Percentiles rank a stretch among this genome's conserved stretches.
Evolutionary conservation across 768 basidiomycete species (phyloP).

Genomic region (Stropharia rugosoannulata): DNA sequence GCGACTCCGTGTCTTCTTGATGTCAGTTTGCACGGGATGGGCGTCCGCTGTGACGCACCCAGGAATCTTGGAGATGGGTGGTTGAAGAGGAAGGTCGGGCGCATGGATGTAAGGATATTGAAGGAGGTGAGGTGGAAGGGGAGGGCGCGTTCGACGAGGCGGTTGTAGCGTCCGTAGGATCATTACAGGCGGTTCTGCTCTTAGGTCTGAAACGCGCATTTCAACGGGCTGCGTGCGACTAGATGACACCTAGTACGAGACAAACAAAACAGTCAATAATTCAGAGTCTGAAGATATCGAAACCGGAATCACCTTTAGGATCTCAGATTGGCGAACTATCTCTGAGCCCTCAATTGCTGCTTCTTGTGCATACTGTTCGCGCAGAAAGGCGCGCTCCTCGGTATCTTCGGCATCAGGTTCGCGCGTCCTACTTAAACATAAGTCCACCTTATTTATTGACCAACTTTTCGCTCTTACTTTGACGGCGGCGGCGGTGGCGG

Average conservation of each 20-base stretch:
- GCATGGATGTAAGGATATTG: constrained; percentile 33
- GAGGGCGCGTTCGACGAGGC: constrained; percentile 40
- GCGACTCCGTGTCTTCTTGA: constrained; percentile 11
- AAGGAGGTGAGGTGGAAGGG: constrained; percentile 27
- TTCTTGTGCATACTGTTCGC: constrained; percentile 35
- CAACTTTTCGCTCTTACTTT: constrained; percentile 28
- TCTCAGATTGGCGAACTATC: constrained; percentile 24
- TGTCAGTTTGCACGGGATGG: not conserved
- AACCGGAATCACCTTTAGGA: constrained; percentile 8
- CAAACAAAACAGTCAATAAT: not conserved
- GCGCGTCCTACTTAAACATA: constrained; percentile 32
- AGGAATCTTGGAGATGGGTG: constrained; percentile 8
- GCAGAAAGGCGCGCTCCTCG: constrained; percentile 38
- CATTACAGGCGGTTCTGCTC: constrained; percentile 24
- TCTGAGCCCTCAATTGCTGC: constrained; percentile 38
- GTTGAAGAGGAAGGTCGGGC: not conserved
- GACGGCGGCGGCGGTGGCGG: constrained; percentile 40
- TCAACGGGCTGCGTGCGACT: not conserved
- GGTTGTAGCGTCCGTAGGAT: constrained; percentile 28
- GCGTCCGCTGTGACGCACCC: constrained; percentile 24
- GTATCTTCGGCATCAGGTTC: constrained; percentile 53
- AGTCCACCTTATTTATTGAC: not conserved
- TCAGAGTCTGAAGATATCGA: not conserved
- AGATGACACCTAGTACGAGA: not conserved
- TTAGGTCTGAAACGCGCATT: not conserved